Conservation (phyloP, 805 yeast species). For the Ogataea degrootiae region DNA sequence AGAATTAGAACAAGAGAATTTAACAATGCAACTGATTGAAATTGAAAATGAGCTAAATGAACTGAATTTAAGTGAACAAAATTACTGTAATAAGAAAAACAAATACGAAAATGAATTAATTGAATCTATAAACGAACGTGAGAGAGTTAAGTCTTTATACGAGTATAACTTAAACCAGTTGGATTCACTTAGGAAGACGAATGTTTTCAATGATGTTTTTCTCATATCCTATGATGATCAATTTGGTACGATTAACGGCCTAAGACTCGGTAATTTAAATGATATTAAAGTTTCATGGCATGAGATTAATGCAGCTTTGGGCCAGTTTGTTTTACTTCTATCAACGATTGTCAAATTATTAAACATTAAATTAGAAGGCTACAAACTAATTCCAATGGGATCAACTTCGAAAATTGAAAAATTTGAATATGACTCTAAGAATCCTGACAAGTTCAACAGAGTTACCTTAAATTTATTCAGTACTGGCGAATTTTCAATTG, state of each 20-base stretch:
- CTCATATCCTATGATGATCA: constrained; percentile 78
- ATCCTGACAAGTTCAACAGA: constrained; percentile 32
- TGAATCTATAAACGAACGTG: constrained; percentile 49
- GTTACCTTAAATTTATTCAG: constrained; percentile 54
- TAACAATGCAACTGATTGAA: constrained; percentile 44
- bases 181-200: constrained; percentile 66
- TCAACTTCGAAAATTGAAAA: constrained; percentile 75
- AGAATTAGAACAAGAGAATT: constrained; percentile 37
- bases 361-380: constrained; percentile 50
- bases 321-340: constrained; percentile 70
- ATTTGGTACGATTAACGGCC: constrained; percentile 83
- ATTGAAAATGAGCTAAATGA: constrained; percentile 37
- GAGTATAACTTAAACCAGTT: constrained; percentile 59
- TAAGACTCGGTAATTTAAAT: constrained; percentile 68
- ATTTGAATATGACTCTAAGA: constrained; percentile 33
- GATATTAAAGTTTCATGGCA: constrained; percentile 73
- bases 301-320: constrained; percentile 88
- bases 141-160: constrained; percentile 58
- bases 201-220: constrained; percentile 81
- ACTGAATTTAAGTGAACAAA: constrained; percentile 40
- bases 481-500: constrained; percentile 68
- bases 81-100: constrained; percentile 49
- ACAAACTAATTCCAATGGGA: constrained; percentile 75
- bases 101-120: constrained; percentile 47
- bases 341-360: constrained; percentile 59